Evolutionary conservation across 2,329 filamentous ascomycete species (phyloP).

Genomic region (Acrocalymma vagum): DNA sequence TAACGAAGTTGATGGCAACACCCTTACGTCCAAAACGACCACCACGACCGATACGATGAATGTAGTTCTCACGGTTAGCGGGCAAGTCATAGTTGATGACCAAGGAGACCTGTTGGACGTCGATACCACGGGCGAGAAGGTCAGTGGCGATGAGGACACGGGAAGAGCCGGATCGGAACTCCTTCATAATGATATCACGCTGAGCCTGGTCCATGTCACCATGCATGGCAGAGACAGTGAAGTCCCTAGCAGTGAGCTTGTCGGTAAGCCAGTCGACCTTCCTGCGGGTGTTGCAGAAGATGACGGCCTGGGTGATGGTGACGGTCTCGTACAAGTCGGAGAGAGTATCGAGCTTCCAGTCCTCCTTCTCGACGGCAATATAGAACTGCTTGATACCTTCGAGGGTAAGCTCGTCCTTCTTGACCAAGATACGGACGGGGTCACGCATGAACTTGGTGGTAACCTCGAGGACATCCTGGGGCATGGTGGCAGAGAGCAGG

Average conservation of each 20-base stretch:
- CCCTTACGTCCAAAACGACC: conserved; percentile 99
- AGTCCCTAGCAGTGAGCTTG: conserved; percentile 98
- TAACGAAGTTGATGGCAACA: conserved; percentile 99
- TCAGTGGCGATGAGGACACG: conserved; percentile 99
- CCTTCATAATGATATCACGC: conserved; percentile 99
- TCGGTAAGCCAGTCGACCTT: conserved; percentile 99
- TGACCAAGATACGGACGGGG: conserved; percentile 97
- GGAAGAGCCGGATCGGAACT: conserved; percentile 98
- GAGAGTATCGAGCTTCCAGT: conserved; percentile 99
- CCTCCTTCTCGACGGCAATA: conserved; percentile 99
- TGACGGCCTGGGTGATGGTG: conserved; percentile 99
- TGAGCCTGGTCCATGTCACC: conserved; percentile 98
- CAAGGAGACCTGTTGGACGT: conserved; percentile 98
- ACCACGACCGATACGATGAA: conserved; percentile 99
- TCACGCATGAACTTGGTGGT: conserved; percentile 99
- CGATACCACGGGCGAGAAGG: conserved; percentile 97
- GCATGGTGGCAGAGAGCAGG: conserved; percentile 97
- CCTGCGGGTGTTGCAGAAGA: conserved; percentile 99
- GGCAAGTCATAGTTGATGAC: conserved; percentile 99
- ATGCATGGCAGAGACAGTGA: conserved; percentile 99
- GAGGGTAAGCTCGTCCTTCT: conserved; percentile 99
- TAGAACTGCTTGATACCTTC: conserved; percentile 99
- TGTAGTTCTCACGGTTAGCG: conserved; percentile 99
- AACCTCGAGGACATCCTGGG: conserved; percentile 98
- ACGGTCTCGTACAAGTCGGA: conserved; percentile 99